Base-by-base conservation (phyloP, 129 eudicot species). In the Cynara cardunculus region DNA sequence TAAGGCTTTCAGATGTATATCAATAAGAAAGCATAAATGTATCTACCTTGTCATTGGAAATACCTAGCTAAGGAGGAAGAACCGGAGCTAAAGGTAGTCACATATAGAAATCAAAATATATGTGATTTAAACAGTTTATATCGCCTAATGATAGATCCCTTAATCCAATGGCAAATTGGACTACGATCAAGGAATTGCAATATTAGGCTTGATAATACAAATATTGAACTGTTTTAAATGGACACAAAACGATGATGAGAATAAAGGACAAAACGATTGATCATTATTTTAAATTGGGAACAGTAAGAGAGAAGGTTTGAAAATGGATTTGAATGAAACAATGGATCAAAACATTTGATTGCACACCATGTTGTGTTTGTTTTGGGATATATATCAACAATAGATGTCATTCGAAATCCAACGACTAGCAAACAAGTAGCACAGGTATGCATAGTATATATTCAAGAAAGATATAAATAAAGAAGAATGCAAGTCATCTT, bases 121-220 rank as follows among this genome's bases (percentile, higher is more conserved):
- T 69, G 80, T 76, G 82, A 59, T 19, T 31, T 46, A 41, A 71
- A 25, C 32, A 82, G 10, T 74, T 80, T 12, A 28, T 73, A 13
- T 89, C 0, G 93, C 93, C 93, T 89, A 83, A 89, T 84, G 89
- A 89, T 89, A 89, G 90, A 89, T 87, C 87, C 87, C 85, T 89
- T 68, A 71, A 89, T 82, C 84, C 78, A 89, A 66, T 71, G 76
- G 18, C 28, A 0, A 19, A 19, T 70, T 22, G 76, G 34, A 46
- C 3, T 77, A 0, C 81, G 78, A 84, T 75, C 88, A 81, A 88
- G 84, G 89, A 86, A 77, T 88, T 88, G 91, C 88, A 88, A 88
- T 85, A 85, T 85, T 72, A 88, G 91, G 88, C 86, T 16, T 71
- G 1, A 53, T 13, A 0, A 7, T 72, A 61, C 19, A 18, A 35